phyloP scores from a whole-genome alignment of 2,329 filamentous ascomycete genomes.

The Colletotrichum eleusines region DNA sequence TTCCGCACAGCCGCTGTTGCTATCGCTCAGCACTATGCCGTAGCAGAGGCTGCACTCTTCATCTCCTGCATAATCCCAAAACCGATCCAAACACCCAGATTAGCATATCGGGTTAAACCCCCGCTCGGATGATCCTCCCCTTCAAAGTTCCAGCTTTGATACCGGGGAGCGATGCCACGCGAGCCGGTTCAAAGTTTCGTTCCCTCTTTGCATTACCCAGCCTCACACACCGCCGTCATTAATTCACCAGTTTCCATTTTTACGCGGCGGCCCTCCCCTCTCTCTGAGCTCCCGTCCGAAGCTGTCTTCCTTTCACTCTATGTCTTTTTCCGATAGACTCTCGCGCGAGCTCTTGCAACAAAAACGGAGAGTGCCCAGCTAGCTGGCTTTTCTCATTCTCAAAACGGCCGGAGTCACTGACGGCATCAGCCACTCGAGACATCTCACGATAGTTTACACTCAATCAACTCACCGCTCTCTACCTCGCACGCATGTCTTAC shows the following conservation, averaged over 20 bases:
- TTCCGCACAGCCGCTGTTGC: slow-evolving; percentile 5
- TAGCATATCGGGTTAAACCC: slow-evolving; percentile 28
- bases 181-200: slow-evolving; percentile 14
- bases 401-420: not conserved
- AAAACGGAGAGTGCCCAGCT: not conserved
- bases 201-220: slow-evolving; percentile 18
- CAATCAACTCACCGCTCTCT: not conserved
- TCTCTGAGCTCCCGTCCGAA: not conserved
- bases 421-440: slow-evolving; percentile 1
- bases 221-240: not conserved
- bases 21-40: not conserved
- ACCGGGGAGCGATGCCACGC: slow-evolving; percentile 31
- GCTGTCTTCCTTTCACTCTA: too few species aligned
- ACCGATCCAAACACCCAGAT: not conserved
- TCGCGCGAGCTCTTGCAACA: not conserved
- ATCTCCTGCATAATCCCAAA: slow-evolving; percentile 1
- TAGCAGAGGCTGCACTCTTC: not conserved
- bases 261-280: not conserved
- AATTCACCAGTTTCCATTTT: not conserved
- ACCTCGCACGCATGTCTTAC: slow-evolving; percentile 15
- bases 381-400: not conserved
- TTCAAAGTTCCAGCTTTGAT: slow-evolving; percentile 25
- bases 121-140: slow-evolving; percentile 34
- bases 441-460: not conserved
- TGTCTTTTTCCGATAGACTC: not conserved